Evolutionary conservation across 305 asterid species (phyloP).

Genomic region (Fraxinus angustifolia): DNA sequence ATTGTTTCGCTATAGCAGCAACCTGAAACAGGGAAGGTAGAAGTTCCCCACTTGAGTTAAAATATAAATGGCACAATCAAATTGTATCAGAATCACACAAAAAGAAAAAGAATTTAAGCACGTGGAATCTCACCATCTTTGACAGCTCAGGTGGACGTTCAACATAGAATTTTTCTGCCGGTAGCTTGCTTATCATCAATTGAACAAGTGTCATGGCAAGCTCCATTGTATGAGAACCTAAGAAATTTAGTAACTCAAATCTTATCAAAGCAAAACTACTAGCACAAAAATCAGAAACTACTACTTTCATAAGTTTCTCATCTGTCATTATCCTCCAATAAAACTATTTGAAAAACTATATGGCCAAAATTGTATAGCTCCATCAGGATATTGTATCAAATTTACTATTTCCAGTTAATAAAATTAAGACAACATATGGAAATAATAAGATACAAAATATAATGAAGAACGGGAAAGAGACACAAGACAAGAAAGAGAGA

Average conservation of each 20-base stretch:
- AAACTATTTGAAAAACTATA: neutral
- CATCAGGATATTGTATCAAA: neutral
- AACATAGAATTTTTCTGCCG: constrained; percentile 45
- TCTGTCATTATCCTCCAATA: constrained; percentile 6
- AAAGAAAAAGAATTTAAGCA: constrained; percentile 4
- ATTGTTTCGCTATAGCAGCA: constrained; percentile 63
- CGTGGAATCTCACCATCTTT: constrained; percentile 49
- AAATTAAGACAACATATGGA: neutral
- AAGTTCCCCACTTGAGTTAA: constrained; percentile 18
- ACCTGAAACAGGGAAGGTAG: constrained; percentile 53
- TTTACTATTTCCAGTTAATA: neutral
- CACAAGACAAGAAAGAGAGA: neutral
- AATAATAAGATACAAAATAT: neutral
- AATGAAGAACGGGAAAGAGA: neutral
- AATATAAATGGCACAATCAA: neutral
- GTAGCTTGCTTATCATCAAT: constrained; percentile 59
- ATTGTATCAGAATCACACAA: neutral
- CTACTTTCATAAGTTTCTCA: neutral
- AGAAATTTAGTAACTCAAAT: constrained; percentile 21
- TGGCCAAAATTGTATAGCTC: neutral
- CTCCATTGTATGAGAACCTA: constrained; percentile 65
- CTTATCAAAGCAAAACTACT: constrained; percentile 2
- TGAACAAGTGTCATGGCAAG: constrained; percentile 68
- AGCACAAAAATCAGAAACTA: neutral
- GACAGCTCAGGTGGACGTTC: constrained; percentile 61